Conservation (phyloP, 2,329 filamentous ascomycete genomes). For the Teratosphaeria pseudoeucalypti region DNA sequence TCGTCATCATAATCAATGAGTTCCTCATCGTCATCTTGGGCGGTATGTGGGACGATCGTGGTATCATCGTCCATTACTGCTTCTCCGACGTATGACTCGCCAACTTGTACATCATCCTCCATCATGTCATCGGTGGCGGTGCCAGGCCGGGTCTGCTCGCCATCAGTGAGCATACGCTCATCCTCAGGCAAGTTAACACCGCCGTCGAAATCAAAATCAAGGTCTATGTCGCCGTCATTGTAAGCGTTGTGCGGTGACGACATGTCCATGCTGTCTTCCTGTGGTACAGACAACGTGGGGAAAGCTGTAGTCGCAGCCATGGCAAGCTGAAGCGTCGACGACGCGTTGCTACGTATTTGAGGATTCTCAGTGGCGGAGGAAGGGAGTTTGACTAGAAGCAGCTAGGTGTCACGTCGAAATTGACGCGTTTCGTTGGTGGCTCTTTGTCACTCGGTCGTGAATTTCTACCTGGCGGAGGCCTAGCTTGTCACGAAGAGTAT, state of each 20-base stretch:
- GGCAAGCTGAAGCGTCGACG: neutral
- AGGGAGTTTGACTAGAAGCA: neutral
- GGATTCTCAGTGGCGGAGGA: neutral
- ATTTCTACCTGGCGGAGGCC: neutral
- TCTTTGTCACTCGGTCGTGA: neutral
- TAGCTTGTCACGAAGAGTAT: neutral
- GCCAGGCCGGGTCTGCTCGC: constrained; percentile 30
- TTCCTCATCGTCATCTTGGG: constrained; percentile 23
- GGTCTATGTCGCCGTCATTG: constrained; percentile 43
- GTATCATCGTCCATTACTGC: constrained; percentile 22
- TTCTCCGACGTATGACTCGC: constrained; percentile 24
- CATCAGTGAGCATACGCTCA: constrained; percentile 48
- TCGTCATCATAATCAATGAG: constrained; percentile 30
- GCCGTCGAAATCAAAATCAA: constrained; percentile 41
- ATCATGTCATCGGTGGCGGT: constrained; percentile 25
- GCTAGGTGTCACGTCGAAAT: neutral
- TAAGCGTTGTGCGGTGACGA: constrained; percentile 35
- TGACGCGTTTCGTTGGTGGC: neutral
- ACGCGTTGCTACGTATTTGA: neutral
- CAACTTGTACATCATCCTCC: constrained; percentile 18
- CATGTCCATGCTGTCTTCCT: constrained; percentile 47
- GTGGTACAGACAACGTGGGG: constrained; percentile 13
- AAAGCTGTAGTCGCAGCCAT: constrained; percentile 19
- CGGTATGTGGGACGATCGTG: constrained; percentile 8
- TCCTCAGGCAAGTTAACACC: constrained; percentile 32